Base-by-base conservation (phyloP, 352 stramenopile genomes). In the Globisporangium nagaii region DNA sequence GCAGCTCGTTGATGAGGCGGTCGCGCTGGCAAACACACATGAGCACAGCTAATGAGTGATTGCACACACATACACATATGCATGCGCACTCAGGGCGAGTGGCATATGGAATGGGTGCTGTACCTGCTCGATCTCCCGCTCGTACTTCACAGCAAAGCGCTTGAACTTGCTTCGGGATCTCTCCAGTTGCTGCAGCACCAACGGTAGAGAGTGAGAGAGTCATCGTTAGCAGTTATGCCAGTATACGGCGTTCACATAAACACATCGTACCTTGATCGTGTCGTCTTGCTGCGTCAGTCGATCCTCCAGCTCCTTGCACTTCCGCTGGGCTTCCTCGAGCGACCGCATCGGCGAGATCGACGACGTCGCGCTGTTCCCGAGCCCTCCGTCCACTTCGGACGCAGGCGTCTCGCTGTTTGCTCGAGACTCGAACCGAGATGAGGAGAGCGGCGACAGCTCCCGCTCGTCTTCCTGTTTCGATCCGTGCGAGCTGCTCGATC, bases 121-220 rank as follows among this genome's bases (percentile, higher is more conserved):
- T n/a, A n/a, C n/a, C 71, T 88, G 69, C 53, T 93, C 79, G 48
- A 93, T 87, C 49, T 93, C 84, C 12, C 72, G 72, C 56, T 93
- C 84, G 32, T 93, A 93, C 52, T 92, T 91, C 5, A 78, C 84
- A 1, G 79, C 84, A 43, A 93, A 93, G 11, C 81, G 73, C 59
- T 90, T 90, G 56, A 93, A 93, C 37, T 93, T 93, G 60, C 79
- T 92, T 19, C 84, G 80, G 19, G 84, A 93, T 27, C 80, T 67
- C 65, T 93, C 84, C 37, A 93, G 49, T 79, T 88, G 77, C 84
- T 93, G 50, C 17, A 62, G 37, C 20, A 59, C 13, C 44, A 20
- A 55, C 35, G n/a, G n/a, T n/a, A 48, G 22, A 17, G 40, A 49
- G 20, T 13, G 4, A 12, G 36, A 6, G 27, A 49, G 19, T 8